These are phyloP conservation scores for Mrakia frigida DNA, from an alignment of 768 basidiomycete genomes.

Conservation along the genomic window DNA sequence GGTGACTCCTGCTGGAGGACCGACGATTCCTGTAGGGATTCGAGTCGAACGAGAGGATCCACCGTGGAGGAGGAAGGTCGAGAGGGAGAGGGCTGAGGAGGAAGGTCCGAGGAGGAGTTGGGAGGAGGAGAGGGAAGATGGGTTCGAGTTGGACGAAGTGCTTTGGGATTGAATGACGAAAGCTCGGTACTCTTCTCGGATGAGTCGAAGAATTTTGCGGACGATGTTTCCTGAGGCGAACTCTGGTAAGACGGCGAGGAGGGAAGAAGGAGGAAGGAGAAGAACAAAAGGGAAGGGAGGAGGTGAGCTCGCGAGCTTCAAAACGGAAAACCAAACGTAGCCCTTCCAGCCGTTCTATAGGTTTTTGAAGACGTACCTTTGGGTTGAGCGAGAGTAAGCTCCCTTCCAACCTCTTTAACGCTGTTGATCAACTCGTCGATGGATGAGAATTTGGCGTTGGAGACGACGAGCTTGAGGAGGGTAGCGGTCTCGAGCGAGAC, in stretches of 20 bases:
- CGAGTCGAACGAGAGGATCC: constrained; percentile 68
- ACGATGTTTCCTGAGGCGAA: constrained; percentile 93
- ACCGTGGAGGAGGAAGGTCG: constrained; percentile 40
- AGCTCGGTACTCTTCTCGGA: constrained; percentile 89
- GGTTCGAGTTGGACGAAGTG: neutral
- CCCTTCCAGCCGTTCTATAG: neutral
- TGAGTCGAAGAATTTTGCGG: constrained; percentile 83
- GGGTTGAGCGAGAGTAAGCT: constrained; percentile 83
- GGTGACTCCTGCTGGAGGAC: constrained; percentile 7
- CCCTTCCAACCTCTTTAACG: constrained; percentile 71
- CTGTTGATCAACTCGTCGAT: constrained; percentile 77
- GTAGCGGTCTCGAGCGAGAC: constrained; percentile 82
- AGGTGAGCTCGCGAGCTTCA: constrained; percentile 23
- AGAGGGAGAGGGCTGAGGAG: constrained; percentile 27
- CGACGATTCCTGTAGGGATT: constrained; percentile 3
- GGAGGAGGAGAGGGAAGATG: constrained; percentile 48
- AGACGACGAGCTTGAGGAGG: constrained; percentile 81
- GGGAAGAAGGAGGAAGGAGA: neutral
- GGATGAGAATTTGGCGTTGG: constrained; percentile 76
- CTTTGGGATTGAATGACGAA: constrained; percentile 22
- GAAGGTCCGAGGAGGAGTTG: constrained; percentile 41
- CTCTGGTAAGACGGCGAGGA: constrained; percentile 52
- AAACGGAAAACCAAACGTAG: constrained; percentile 1
- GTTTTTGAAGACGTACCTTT: constrained; percentile 60
- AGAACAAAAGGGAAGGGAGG: constrained; percentile 22